Percentiles rank a stretch among this genome's conserved stretches.
These are phyloP conservation scores for Corylus americana DNA, from an alignment of 306 rosid genomes.

Conservation along the genomic window DNA sequence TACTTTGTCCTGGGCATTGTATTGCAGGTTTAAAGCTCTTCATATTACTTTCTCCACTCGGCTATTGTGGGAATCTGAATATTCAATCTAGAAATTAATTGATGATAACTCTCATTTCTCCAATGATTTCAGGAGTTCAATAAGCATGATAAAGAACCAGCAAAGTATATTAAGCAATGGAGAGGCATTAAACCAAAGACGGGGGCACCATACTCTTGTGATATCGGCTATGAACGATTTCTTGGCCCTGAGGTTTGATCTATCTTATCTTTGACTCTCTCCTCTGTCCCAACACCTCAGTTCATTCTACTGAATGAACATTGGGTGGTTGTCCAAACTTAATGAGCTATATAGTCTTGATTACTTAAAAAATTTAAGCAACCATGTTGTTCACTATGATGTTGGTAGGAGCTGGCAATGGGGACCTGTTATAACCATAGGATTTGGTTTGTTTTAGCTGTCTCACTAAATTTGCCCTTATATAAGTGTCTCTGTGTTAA, in stretches of 20 bases:
- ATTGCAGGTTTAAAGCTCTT: slow-evolving; percentile 15
- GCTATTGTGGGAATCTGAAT: background rate
- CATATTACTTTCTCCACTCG: background rate
- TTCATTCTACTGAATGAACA: slow-evolving; percentile 1
- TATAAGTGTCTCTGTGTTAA: background rate
- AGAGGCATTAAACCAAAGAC: slow-evolving; percentile 97
- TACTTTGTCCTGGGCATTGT: slow-evolving; percentile 22
- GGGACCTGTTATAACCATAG: background rate
- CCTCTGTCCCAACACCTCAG: slow-evolving; percentile 16
- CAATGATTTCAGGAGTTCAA: slow-evolving; percentile 69
- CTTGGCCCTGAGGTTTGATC: slow-evolving; percentile 95
- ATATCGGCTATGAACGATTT: slow-evolving; percentile 96
- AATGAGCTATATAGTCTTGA: slow-evolving; percentile 1
- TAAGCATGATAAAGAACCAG: slow-evolving; percentile 95
- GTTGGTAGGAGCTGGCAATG: background rate
- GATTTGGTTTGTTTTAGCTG: background rate
- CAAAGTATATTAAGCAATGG: slow-evolving; percentile 92
- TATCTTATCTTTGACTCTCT: slow-evolving; percentile 9
- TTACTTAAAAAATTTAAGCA: background rate
- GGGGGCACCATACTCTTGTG: slow-evolving; percentile 97
- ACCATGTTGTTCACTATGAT: background rate
- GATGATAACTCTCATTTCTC: slow-evolving; percentile 36
- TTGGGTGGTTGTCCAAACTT: background rate
- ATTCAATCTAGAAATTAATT: slow-evolving; percentile 16
- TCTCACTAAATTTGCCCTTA: background rate